These are phyloP conservation scores for Clavulina sp. DNA, from an alignment of 768 basidiomycete genomes.

Conservation along the genomic window DNA sequence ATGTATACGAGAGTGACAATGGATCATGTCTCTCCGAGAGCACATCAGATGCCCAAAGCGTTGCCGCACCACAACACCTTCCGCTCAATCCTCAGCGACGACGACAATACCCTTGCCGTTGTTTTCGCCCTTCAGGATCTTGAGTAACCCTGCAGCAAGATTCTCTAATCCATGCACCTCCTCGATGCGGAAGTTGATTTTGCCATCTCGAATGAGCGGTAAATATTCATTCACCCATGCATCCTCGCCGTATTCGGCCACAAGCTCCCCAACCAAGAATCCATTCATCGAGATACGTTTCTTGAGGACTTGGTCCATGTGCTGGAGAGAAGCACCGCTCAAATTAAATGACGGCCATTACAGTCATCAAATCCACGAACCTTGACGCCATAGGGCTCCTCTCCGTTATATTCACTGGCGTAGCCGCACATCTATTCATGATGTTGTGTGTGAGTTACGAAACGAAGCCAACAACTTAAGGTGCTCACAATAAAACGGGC, in stretches of 20 bases:
- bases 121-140: conserved; percentile 10
- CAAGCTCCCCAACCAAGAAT: background rate
- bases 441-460: too few relatives aligned
- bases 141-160: conserved; percentile 15
- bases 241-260: conserved; percentile 1
- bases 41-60: too few relatives aligned
- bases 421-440: conserved; percentile 13
- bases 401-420: conserved; percentile 12
- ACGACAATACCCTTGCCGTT: conserved; percentile 13
- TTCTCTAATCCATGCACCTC: conserved; percentile 15
- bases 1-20: too few relatives aligned
- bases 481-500: too few relatives aligned
- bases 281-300: conserved; percentile 5
- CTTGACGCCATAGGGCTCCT: conserved; percentile 12
- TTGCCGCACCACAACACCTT: too few relatives aligned
- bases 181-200: conserved; percentile 15
- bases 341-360: background rate
- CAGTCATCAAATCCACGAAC: background rate
- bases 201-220: too few relatives aligned
- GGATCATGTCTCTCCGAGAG: too few relatives aligned
- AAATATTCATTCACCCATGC: background rate
- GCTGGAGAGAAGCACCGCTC: background rate
- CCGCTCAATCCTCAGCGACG: conserved; percentile 1
- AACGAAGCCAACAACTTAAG: too few relatives aligned
- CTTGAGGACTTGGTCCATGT: background rate